Base-by-base conservation (phyloP, 129 eudicot species). In the Artemisia tridentata region DNA sequence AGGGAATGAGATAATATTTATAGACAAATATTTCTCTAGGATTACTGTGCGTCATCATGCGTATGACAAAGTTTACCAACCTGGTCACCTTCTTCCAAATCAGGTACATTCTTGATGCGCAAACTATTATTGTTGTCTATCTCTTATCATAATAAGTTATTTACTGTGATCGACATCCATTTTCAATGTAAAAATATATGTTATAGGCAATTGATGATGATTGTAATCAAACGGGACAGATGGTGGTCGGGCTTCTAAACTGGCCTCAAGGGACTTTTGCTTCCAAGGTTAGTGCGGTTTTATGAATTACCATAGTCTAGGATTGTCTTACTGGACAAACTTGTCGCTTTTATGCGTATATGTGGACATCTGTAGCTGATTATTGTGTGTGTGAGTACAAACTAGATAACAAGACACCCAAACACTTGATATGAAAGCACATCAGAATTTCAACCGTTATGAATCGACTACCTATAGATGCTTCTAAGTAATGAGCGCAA, bases 261-360 rank as follows among this genome's bases (percentile, higher is more conserved):
- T 92, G 98, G 98, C 96, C 98, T 7, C 98, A 92, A 75, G 98
- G 91, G 71, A 92, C 98, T 61, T 92, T 92, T 87, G 98, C 96
- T 34, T 92, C 98, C 43, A 92, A 89, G 98, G 98, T 92, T 80
- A 59, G 81, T 62, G 45, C 23, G 45, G 7, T 21, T 49, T 14
- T 21, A 17, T 29, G 11, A 20, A 58, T 62, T 57, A 72, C n/a
- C 18, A 17, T 29, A 2, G 34, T 13, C 65, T 27, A 16, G 20
- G 5, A 31, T 21, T 11, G 23, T 48, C 58, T 47, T 13, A 72
- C 14, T 31, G 15, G 46, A 31, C 21, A 16, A 10, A 16, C 20
- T 56, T 56, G 34, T 29, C 34, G 34, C 34, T 29, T n/a, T n/a
- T n/a, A n/a, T n/a, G n/a, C n/a, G n/a, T n/a, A n/a, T n/a, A n/a